Percentiles rank a stretch among this genome's conserved stretches.
Conservation (phyloP, 169 alveolate species). For the Eimeria brunetti region DNA sequence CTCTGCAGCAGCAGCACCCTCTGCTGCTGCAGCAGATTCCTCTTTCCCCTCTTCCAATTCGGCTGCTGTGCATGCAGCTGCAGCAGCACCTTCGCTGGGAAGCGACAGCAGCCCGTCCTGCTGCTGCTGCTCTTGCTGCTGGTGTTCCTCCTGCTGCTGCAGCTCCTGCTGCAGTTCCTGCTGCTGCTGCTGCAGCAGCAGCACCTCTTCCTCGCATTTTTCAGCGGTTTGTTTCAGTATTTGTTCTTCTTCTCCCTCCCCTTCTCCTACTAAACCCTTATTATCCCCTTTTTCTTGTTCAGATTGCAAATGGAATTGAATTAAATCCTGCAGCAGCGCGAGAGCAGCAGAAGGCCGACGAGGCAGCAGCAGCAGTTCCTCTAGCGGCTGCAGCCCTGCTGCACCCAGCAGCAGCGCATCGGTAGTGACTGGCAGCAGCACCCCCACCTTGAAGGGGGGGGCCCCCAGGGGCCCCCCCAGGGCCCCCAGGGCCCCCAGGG, state of each 20-base stretch:
- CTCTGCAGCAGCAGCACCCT: background rate
- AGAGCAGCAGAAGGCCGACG: slow-evolving; percentile 23
- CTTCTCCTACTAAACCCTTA: too few species aligned
- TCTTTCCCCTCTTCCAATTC: background rate
- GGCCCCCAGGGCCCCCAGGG: too few species aligned
- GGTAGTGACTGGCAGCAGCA: background rate
- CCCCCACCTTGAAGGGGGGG: background rate
- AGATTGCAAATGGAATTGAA: background rate
- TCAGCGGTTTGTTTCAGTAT: too few species aligned
- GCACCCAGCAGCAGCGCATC: slow-evolving; percentile 24
- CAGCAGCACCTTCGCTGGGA: background rate
- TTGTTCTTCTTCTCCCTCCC: too few species aligned
- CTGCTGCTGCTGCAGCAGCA: background rate
- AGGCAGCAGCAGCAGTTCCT: background rate
- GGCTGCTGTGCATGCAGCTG: background rate
- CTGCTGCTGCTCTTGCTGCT: slow-evolving; percentile 3
- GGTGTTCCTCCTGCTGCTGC: background rate
- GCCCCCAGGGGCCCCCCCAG: background rate
- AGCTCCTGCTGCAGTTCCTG: background rate
- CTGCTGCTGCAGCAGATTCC: background rate
- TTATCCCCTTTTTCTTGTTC: too few species aligned
- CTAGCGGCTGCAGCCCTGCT: background rate
- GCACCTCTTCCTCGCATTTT: background rate
- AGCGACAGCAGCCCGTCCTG: background rate
- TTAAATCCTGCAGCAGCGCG: background rate